phyloP scores from a whole-genome alignment of 495 filamentous ascomycete species.

The Viridothelium virens region DNA sequence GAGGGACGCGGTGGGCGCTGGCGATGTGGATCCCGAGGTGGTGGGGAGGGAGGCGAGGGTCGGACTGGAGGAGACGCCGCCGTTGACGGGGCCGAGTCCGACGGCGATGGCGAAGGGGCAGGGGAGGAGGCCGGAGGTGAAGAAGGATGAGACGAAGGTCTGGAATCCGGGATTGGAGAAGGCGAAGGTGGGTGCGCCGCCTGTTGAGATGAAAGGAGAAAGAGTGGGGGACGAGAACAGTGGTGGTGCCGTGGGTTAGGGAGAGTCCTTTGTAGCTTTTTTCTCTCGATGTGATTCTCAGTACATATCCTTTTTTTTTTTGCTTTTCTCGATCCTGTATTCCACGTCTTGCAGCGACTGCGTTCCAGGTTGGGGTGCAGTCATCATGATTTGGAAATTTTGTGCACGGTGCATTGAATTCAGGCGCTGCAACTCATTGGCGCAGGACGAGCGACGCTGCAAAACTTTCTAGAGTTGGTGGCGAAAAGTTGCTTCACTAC shows the following conservation, averaged over 20 bases:
- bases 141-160: constrained; percentile 7
- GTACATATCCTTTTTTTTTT: background rate
- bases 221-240: background rate
- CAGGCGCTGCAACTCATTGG: no score
- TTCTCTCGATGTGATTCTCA: background rate
- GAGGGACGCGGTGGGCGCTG: constrained; percentile 15
- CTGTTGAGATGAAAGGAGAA: background rate
- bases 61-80: background rate
- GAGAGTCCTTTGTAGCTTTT: background rate
- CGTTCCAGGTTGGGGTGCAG: background rate
- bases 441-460: no score
- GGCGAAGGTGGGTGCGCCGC: background rate
- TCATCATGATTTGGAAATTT: background rate
- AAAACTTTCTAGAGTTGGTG: no score
- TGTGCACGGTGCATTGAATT: background rate
- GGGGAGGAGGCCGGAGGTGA: background rate
- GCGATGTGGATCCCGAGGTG: background rate
- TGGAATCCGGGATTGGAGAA: background rate
- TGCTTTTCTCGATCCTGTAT: background rate
- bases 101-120: background rate
- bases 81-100: constrained; percentile 4
- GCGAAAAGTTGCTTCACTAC: no score
- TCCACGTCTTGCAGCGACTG: background rate
- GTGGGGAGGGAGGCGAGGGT: background rate
- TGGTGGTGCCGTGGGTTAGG: background rate